These are phyloP conservation scores for Mychonastes homosphaera DNA, from an alignment of 139 green algal genomes.

Conservation along the genomic window DNA sequence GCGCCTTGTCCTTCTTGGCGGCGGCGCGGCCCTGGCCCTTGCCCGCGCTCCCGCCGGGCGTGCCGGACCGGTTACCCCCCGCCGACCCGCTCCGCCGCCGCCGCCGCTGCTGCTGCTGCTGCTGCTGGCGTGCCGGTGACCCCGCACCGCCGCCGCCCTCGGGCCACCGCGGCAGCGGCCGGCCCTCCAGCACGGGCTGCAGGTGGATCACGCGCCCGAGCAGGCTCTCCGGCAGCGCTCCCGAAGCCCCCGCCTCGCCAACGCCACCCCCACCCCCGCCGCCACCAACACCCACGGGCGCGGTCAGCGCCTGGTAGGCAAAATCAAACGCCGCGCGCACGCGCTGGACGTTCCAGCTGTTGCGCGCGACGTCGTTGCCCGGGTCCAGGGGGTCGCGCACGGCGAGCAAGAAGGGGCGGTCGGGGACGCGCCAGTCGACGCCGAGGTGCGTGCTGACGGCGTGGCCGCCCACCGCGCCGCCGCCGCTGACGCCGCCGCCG, in stretches of 20 bases:
- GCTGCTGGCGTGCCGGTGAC: too few species aligned
- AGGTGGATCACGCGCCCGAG: constrained; percentile 50
- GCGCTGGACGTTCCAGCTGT: constrained; percentile 49
- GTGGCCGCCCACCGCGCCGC: constrained; percentile 7
- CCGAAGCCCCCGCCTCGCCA: too few species aligned
- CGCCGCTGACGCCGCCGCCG: background rate
- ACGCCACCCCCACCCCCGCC: too few species aligned
- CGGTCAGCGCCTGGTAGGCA: constrained; percentile 40
- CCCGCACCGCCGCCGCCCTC: too few species aligned
- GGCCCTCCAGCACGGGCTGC: constrained; percentile 28
- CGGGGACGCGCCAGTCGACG: constrained; percentile 22
- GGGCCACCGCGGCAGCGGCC: constrained; percentile 10
- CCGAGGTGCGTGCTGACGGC: background rate
- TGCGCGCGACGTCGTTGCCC: constrained; percentile 34
- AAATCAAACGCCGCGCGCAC: constrained; percentile 43
- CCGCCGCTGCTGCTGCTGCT: too few species aligned
- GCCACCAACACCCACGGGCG: too few species aligned
- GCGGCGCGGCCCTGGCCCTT: too few species aligned
- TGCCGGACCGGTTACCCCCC: too few species aligned
- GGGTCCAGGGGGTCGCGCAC: constrained; percentile 67
- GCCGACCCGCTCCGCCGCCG: too few species aligned
- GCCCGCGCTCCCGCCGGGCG: too few species aligned
- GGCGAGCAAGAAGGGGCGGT: constrained; percentile 53
- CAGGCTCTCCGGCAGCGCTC: constrained; percentile 22
- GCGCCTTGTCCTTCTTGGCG: too few species aligned